A percentile compares a stretch with the other conserved stretches of the same genome.
phyloP scores from a whole-genome alignment of 768 basidiomycete species.

The Crassisporium funariophilum region DNA sequence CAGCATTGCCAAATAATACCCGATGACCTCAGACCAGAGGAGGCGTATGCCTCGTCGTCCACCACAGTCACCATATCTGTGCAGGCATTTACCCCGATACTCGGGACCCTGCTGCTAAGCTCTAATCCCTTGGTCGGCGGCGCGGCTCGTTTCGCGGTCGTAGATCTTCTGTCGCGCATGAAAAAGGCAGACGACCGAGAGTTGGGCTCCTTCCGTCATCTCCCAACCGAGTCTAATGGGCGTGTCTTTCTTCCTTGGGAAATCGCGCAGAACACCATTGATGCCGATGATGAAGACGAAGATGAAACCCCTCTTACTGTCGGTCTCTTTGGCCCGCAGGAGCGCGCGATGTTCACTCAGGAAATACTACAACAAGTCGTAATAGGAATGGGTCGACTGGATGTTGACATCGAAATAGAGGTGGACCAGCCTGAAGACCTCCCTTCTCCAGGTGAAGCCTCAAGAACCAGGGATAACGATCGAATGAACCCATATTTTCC shows the following conservation, averaged over 20 bases:
- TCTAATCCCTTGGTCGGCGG: slow-evolving; percentile 74
- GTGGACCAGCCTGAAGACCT: slow-evolving; percentile 5
- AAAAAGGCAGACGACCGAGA: slow-evolving; percentile 57
- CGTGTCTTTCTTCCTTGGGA: slow-evolving; percentile 23
- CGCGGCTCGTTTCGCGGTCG: slow-evolving; percentile 72
- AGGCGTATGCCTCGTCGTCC: slow-evolving; percentile 36
- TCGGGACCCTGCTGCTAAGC: slow-evolving; percentile 86
- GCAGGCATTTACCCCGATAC: slow-evolving; percentile 87
- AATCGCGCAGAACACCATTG: slow-evolving; percentile 7
- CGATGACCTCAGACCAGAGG: slow-evolving; percentile 40
- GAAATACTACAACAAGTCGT: slow-evolving; percentile 87
- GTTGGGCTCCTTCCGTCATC: slow-evolving; percentile 19
- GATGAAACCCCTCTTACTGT: slow-evolving; percentile 32
- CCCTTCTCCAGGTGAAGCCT: neutral
- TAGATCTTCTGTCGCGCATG: slow-evolving; percentile 74
- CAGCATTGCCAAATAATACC: slow-evolving; percentile 72
- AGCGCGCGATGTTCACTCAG: slow-evolving; percentile 70
- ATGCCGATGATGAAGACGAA: slow-evolving; percentile 32
- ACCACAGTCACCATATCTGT: slow-evolving; percentile 62
- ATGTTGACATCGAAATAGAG: slow-evolving; percentile 35
- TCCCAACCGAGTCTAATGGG: slow-evolving; percentile 12
- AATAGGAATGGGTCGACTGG: slow-evolving; percentile 84
- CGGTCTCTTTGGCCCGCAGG: slow-evolving; percentile 53
- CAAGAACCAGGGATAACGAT: slow-evolving; percentile 14
- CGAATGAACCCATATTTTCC: slow-evolving; percentile 59